These are phyloP conservation scores for Raddia guianensis DNA, from an alignment of 176 grass and related monocot species.

Conservation along the genomic window DNA sequence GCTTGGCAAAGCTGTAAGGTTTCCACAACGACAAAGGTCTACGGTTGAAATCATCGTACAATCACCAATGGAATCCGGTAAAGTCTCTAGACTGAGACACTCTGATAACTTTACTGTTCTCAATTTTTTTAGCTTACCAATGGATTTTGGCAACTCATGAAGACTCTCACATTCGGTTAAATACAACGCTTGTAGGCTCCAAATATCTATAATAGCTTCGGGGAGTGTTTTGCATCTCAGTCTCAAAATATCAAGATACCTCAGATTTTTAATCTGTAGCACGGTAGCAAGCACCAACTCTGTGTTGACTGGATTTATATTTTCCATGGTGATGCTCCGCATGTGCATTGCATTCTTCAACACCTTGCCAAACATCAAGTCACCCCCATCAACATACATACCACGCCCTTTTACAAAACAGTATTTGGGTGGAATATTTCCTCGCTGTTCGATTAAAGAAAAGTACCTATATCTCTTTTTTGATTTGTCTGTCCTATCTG, in stretches of 20 bases:
- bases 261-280: background rate
- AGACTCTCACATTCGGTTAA: too few species aligned
- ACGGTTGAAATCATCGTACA: background rate
- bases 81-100: fast-evolving
- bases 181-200: slow-evolving; percentile 2
- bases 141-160: background rate
- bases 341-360: background rate
- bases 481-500: background rate
- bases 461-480: background rate
- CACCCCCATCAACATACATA: background rate
- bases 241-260: background rate
- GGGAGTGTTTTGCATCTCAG: background rate
- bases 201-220: background rate
- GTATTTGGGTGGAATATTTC: background rate
- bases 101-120: background rate
- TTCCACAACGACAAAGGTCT: background rate
- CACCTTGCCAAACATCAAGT: background rate
- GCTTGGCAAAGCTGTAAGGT: background rate
- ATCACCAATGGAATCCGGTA: slow-evolving; percentile 24
- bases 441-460: background rate
- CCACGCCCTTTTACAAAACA: background rate
- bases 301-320: fast-evolving
- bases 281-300: background rate
- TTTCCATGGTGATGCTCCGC: background rate
- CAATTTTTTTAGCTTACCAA: slow-evolving; percentile 18